Conservation (phyloP, 352 stramenopile genomes). For the Bremia lactucae region DNA sequence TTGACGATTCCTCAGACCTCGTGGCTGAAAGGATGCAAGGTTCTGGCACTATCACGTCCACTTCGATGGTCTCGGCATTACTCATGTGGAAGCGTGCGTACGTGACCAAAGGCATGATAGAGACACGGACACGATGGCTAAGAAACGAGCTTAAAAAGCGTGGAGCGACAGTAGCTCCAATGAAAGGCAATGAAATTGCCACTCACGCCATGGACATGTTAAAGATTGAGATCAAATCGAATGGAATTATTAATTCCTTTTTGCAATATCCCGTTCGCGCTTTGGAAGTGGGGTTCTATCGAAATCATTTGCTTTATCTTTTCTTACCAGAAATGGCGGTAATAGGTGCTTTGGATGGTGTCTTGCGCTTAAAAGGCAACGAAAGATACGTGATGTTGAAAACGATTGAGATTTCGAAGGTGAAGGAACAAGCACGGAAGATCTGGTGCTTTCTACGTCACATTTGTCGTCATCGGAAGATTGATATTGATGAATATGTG, state of each 20-base stretch:
- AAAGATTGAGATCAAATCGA: constrained; percentile 29
- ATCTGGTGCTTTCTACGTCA: constrained; percentile 58
- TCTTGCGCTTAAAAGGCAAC: constrained; percentile 14
- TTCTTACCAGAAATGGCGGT: constrained; percentile 73
- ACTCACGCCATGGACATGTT: constrained; percentile 53
- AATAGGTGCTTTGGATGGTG: constrained; percentile 39
- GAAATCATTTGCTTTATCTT: constrained; percentile 75
- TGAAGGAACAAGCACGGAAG: constrained; percentile 33
- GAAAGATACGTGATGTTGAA: background rate
- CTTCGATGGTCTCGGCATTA: constrained; percentile 54
- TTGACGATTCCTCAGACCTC: constrained; percentile 36
- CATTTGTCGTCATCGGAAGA: constrained; percentile 47
- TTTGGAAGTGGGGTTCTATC: constrained; percentile 75
- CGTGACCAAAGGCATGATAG: constrained; percentile 49
- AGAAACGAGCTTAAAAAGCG: constrained; percentile 34
- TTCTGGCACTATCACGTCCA: constrained; percentile 64
- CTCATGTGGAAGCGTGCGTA: constrained; percentile 72
- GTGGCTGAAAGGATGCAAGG: constrained; percentile 67
- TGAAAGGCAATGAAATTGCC: constrained; percentile 39
- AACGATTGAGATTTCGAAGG: constrained; percentile 15
- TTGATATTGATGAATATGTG: constrained; percentile 35
- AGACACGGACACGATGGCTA: constrained; percentile 43
- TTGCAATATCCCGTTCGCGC: constrained; percentile 50
- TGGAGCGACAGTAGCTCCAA: constrained; percentile 43
- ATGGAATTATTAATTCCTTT: constrained; percentile 38